Conservation (phyloP, 208 protist species). For the Trypanosomatidae sp. region DNA sequence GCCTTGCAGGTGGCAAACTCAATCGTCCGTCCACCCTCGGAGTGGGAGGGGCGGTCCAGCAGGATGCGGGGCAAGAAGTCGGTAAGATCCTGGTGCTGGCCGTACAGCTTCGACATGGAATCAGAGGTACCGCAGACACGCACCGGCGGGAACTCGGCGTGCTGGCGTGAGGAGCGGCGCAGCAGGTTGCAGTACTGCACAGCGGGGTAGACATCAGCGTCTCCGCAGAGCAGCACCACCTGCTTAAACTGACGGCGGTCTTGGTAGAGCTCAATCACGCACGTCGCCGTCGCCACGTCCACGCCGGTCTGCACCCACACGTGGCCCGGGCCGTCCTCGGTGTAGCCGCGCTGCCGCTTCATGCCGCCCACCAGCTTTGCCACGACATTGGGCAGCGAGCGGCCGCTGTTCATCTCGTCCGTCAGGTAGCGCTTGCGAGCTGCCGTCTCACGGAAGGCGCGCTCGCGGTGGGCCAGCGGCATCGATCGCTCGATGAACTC, state of each 20-base stretch:
- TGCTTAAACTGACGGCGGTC: slow-evolving; percentile 69
- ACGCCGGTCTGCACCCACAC: slow-evolving; percentile 88
- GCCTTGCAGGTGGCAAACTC: slow-evolving; percentile 55
- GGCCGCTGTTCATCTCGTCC: slow-evolving; percentile 82
- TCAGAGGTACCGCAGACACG: slow-evolving; percentile 77
- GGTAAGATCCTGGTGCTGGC: slow-evolving; percentile 73
- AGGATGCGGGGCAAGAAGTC: slow-evolving; percentile 87
- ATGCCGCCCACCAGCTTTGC: slow-evolving; percentile 78
- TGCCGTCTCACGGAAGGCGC: slow-evolving; percentile 49
- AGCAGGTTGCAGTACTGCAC: slow-evolving; percentile 81
- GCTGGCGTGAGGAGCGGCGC: slow-evolving; percentile 33
- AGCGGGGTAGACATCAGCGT: slow-evolving; percentile 74
- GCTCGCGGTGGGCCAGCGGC: slow-evolving; percentile 61
- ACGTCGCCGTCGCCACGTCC: slow-evolving; percentile 80
- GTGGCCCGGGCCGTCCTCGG: slow-evolving; percentile 63
- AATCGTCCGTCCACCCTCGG: slow-evolving; percentile 46
- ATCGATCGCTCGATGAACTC: slow-evolving; percentile 80
- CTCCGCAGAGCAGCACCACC: slow-evolving; percentile 85
- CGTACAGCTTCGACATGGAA: slow-evolving; percentile 77
- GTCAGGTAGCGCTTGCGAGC: slow-evolving; percentile 60
- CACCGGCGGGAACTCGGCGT: slow-evolving; percentile 49
- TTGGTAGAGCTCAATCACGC: slow-evolving; percentile 75
- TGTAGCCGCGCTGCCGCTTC: slow-evolving; percentile 80
- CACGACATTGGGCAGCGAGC: slow-evolving; percentile 75
- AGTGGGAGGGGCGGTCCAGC: slow-evolving; percentile 62